Evolutionary conservation across 257 asterid species (phyloP).

Genomic region (Przewalskia tangutica): DNA sequence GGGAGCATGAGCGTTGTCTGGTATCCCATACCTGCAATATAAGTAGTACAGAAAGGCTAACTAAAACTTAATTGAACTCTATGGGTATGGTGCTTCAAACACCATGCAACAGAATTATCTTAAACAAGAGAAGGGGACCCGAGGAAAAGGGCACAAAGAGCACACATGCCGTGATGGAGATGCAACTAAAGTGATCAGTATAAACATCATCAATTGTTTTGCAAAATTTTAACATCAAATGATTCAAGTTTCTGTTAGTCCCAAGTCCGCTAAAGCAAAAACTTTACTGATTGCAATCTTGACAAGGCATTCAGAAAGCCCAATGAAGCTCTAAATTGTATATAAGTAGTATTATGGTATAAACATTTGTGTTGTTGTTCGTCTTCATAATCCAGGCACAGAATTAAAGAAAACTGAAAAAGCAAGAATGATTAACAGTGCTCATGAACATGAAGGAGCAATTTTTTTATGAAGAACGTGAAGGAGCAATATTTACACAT

Average conservation of each 20-base stretch:
- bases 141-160: not conserved
- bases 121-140: too few relatives aligned
- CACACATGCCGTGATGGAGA: not conserved
- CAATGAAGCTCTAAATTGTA: not conserved
- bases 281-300: not conserved
- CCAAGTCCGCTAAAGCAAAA: not conserved
- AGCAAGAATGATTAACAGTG: not conserved
- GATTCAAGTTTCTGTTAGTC: not conserved
- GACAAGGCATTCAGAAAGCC: not conserved
- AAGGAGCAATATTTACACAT: not conserved
- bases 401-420: not conserved
- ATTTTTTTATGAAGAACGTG: not conserved
- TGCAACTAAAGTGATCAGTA: not conserved
- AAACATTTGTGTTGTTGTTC: not conserved
- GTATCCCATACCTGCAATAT: conserved; percentile 76
- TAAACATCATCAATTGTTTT: not conserved
- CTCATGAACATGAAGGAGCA: not conserved
- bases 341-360: not conserved
- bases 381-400: not conserved
- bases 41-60: not conserved
- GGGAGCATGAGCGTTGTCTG: conserved; percentile 76
- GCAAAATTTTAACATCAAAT: not conserved
- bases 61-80: not conserved
- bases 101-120: too few relatives aligned
- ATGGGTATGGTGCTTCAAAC: not conserved